Conservation (phyloP, 2,329 filamentous ascomycete species). For the Knoxdaviesia proteae region DNA sequence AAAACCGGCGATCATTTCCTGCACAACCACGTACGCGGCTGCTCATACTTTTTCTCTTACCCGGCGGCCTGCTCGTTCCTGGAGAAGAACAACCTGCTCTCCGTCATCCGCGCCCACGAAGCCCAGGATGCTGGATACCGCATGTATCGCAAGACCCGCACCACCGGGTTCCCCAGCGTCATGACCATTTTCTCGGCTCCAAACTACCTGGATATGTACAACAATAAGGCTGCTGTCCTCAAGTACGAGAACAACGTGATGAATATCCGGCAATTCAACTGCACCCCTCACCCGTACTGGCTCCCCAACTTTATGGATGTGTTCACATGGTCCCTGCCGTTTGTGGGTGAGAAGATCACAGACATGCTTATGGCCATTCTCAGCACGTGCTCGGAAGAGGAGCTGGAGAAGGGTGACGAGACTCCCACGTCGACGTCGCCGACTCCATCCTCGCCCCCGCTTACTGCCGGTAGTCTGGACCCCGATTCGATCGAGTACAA, state of each 20-base stretch:
- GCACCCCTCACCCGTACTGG: slow-evolving; percentile 98
- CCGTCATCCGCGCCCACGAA: slow-evolving; percentile 92
- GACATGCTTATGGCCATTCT: slow-evolving; percentile 98
- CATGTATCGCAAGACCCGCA: slow-evolving; percentile 97
- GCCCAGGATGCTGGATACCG: slow-evolving; percentile 95
- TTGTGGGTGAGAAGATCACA: slow-evolving; percentile 97
- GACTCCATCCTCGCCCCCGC: slow-evolving; percentile 55
- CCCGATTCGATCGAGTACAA: slow-evolving; percentile 84
- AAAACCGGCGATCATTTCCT: slow-evolving; percentile 96
- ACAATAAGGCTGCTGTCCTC: slow-evolving; percentile 96
- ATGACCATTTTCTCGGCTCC: slow-evolving; percentile 99
- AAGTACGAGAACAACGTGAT: slow-evolving; percentile 99
- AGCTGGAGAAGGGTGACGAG: slow-evolving; percentile 66
- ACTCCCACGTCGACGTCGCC: slow-evolving; percentile 49
- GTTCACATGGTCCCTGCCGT: slow-evolving; percentile 98
- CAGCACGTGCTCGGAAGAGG: slow-evolving; percentile 97
- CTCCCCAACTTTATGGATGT: slow-evolving; percentile 99
- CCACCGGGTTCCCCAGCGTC: slow-evolving; percentile 93
- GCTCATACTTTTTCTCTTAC: slow-evolving; percentile 98
- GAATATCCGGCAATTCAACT: slow-evolving; percentile 99
- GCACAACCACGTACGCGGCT: slow-evolving; percentile 95
- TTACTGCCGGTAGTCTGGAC: slow-evolving; percentile 28
- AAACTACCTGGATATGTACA: slow-evolving; percentile 97
- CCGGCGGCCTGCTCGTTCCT: slow-evolving; percentile 91
- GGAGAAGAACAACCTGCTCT: slow-evolving; percentile 96